Evolutionary conservation across 768 basidiomycete species (phyloP), one percentile per base, ranked within the genome.

Genomic region (Leccinum broughii): DNA sequence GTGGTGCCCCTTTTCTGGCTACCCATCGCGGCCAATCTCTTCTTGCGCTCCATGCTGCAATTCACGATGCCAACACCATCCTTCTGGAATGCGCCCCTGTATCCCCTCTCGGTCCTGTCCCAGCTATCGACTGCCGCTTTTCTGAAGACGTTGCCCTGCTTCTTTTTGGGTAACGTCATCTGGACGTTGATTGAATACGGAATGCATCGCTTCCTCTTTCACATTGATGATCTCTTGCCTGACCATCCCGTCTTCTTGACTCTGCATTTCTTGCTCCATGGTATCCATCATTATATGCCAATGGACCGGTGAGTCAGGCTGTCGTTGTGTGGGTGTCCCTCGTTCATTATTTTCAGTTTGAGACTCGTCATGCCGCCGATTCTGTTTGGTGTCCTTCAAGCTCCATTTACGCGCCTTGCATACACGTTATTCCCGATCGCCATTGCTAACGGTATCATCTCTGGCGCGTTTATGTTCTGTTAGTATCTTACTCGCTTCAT

Each of bases 281-380:
- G 97, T 15, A 86, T 99, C 37, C 97, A 99, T 71, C 97, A 99
- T 75, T 99, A 95, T 70, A 79, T 99, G 64, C 97, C 95, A 15
- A 97, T 98, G 95, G 95, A 97, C 70, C 80, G 86, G 90, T 92
- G 69, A 62, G 84, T 75, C 9, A 6, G 44, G 17, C 52, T 17
- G 55, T 46, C 6, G 35, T 49, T 7, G 13, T 6, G 10, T 15
- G 54, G 26, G 3, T 57, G 11, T 1, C 41, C 53, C 17, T 44
- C 52, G 7, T 51, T 71, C 50, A 63, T 52, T 1, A 26, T 51
- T 41, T 61, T 37, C 44, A 91, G 93, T 59, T 77, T 98, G 68
- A 85, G 97, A 64, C 86, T 99, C 37, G 97, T 98, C 68, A 99
- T 99, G 97, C 97, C 97, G 1, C 97, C 97, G 3, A 68, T 81